Evolutionary conservation across 441 rosid species (phyloP), one percentile per base, ranked within the genome.

Genomic region (Gossypium gossypioides): DNA sequence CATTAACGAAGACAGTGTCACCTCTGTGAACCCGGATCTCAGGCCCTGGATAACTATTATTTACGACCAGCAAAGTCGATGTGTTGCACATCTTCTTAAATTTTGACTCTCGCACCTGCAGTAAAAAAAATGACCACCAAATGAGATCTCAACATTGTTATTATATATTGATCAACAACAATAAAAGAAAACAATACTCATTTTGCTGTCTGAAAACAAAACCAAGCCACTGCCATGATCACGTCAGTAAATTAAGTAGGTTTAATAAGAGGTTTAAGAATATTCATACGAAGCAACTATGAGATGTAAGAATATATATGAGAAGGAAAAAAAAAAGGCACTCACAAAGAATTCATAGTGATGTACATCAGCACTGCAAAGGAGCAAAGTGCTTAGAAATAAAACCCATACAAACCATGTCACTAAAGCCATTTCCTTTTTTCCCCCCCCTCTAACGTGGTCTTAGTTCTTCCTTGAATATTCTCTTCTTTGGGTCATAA

Each of bases 11-110:
- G 6, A 85, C 76, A 18, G 81, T 84, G 13, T 86, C 88, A 3
- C 86, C 91, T 69, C 73, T 78, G 60, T 74, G 58, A 68, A 60
- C 87, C 6, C 80, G 74, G 16, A 87, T 48, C 16, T 82, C 72
- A 2, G 89, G 89, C 3, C 91, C 93, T 0, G 93, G 93, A 73
- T 79, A 88, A 24, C 77, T 61, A 3, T 83, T 89, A 69, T 88
- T 88, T 6, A 85, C 86, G 1, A 87, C 59, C 25, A 67, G 9
- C 71, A 50, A 6, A 0, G 71, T 7, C 9, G 57, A 50, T 3
- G 58, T 67, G 76, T 74, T 68, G 82, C 92, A 88, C 1, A 88
- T 76, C 72, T 84, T 88, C 0, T 62, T 84, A 70, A 75, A 81
- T 18, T 79, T 63, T 10, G 37, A 6, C 67, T 76, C 78, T 12